phyloP scores from a whole-genome alignment of 768 basidiomycete species.

The Phylloporus rhodoxanthus region DNA sequence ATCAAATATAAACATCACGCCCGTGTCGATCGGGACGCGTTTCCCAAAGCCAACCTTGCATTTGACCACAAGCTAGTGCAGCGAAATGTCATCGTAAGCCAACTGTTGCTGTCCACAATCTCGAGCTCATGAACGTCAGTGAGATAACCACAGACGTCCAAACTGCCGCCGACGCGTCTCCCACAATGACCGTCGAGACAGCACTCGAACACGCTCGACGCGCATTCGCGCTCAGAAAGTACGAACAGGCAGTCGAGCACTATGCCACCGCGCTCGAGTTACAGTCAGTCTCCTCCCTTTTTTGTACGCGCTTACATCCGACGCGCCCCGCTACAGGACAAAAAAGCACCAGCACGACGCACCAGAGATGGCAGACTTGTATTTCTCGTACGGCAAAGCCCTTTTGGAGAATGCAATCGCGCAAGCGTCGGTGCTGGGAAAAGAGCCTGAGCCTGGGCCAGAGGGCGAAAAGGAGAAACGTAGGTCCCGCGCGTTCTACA shows the following conservation, averaged over 20 bases:
- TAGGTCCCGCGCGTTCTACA: slow-evolving; percentile 3
- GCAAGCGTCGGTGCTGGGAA: slow-evolving; percentile 83
- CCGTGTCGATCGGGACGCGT: slow-evolving; percentile 12
- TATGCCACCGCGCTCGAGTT: slow-evolving; percentile 82
- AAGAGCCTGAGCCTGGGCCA: slow-evolving; percentile 55
- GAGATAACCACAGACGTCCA: slow-evolving; percentile 2
- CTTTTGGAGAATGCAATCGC: slow-evolving; percentile 87
- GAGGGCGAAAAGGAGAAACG: slow-evolving; percentile 40
- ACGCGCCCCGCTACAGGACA: slow-evolving; percentile 46
- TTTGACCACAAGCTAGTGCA: neutral
- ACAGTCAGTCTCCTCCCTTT: slow-evolving; percentile 48
- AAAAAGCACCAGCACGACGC: slow-evolving; percentile 72
- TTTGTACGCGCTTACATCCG: neutral
- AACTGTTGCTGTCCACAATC: neutral
- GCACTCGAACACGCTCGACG: slow-evolving; percentile 77
- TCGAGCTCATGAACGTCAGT: slow-evolving; percentile 3
- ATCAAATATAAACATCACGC: slow-evolving; percentile 17
- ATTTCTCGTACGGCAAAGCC: slow-evolving; percentile 90
- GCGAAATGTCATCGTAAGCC: slow-evolving; percentile 26
- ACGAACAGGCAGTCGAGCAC: slow-evolving; percentile 77
- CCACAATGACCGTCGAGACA: slow-evolving; percentile 40
- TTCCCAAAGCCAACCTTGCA: neutral
- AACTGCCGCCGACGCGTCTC: slow-evolving; percentile 23
- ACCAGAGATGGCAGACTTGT: slow-evolving; percentile 79
- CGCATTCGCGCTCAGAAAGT: slow-evolving; percentile 83